phyloP scores from a whole-genome alignment of 148 eudicot genomes.

The Arctostaphylos glauca region DNA sequence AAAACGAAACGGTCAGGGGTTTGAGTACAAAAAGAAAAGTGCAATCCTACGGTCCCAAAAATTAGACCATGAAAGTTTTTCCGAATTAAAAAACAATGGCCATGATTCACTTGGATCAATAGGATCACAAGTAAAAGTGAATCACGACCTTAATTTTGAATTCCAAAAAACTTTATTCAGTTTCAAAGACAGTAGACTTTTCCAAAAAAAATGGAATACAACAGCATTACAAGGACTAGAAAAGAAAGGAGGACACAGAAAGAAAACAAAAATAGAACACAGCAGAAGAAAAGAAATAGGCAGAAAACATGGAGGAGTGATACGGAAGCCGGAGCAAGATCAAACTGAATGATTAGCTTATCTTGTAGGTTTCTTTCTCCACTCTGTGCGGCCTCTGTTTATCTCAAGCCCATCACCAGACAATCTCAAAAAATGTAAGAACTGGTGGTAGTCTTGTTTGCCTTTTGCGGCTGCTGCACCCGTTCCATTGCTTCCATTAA shows the following conservation, averaged over 20 bases:
- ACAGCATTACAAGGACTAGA: no score
- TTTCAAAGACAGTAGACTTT: no score
- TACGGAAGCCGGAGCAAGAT: background rate
- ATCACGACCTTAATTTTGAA: no score
- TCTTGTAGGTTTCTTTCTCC: constrained; percentile 71
- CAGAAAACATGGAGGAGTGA: background rate
- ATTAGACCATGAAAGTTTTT: no score
- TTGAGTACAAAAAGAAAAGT: no score
- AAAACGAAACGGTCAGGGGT: no score
- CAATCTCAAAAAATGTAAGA: constrained; percentile 78
- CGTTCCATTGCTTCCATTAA: constrained; percentile 49
- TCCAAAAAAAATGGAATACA: no score
- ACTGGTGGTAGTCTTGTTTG: constrained; percentile 38
- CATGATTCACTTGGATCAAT: no score
- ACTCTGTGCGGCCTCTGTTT: constrained; percentile 76
- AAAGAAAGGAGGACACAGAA: background rate
- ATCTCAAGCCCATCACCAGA: constrained; percentile 63
- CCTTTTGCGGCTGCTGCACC: constrained; percentile 30
- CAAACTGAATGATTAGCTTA: constrained; percentile 12
- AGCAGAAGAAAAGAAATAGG: background rate
- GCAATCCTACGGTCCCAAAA: no score
- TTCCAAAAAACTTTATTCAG: no score
- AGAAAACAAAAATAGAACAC: background rate
- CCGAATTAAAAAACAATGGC: no score
- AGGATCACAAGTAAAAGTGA: no score